phyloP scores from a whole-genome alignment of 306 rosid genomes.

The Vigna angularis region DNA sequence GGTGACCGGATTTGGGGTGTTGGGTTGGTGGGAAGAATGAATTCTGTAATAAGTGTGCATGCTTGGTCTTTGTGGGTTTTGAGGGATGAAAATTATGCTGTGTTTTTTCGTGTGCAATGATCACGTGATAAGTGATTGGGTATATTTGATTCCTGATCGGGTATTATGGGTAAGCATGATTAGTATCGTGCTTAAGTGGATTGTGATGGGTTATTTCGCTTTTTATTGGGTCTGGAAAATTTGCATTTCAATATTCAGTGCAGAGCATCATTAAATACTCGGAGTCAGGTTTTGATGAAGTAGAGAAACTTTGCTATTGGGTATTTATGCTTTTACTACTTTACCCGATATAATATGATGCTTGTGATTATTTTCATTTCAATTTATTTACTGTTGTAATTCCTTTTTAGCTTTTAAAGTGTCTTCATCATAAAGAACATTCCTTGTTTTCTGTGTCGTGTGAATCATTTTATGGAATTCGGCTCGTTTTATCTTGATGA shows the following conservation, averaged over 20 bases:
- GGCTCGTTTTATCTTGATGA: conserved; percentile 31
- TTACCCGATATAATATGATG: conserved; percentile 19
- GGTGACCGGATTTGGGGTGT: conserved; percentile 34
- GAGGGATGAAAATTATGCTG: neutral
- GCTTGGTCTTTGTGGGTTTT: conserved; percentile 39
- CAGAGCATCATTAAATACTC: conserved; percentile 46
- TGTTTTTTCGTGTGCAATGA: conserved; percentile 8
- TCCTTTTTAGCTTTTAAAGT: conserved; percentile 21
- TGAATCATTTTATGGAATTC: conserved; percentile 25
- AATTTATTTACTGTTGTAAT: conserved; percentile 12
- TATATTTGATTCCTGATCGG: conserved; percentile 44
- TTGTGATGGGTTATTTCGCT: conserved; percentile 32
- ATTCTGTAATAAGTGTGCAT: neutral
- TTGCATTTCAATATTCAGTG: conserved; percentile 32
- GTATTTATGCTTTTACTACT: conserved; percentile 22
- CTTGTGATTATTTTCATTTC: conserved; percentile 23
- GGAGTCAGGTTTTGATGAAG: conserved; percentile 33
- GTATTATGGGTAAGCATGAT: conserved; percentile 38
- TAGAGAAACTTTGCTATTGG: conserved; percentile 35
- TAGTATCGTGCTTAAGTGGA: conserved; percentile 36
- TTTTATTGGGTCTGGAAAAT: conserved; percentile 43
- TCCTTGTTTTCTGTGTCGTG: conserved; percentile 17
- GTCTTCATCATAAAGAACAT: neutral
- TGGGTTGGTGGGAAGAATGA: conserved; percentile 50
- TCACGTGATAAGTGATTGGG: conserved; percentile 13